A percentile compares a stretch with the other conserved stretches of the same genome.
phyloP scores from a whole-genome alignment of 108 stramenopile genomes.

The Pseudonitzschia multistriata region DNA sequence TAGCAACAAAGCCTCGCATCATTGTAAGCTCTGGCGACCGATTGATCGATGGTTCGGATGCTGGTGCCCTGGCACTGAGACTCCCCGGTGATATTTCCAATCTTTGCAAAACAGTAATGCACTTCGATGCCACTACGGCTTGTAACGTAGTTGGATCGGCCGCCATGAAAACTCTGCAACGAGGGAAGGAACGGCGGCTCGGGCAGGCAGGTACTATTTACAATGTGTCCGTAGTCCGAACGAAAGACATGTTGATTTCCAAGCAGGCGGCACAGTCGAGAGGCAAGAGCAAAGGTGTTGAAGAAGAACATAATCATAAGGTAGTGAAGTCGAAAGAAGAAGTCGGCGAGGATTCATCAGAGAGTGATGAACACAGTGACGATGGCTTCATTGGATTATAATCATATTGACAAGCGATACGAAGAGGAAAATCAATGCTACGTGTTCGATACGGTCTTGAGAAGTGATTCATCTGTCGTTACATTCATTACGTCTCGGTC shows the following conservation, averaged over 20 bases:
- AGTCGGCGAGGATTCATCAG: not conserved
- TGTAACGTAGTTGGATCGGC: constrained; percentile 11
- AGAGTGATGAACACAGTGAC: constrained; percentile 37
- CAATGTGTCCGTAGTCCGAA: constrained; percentile 20
- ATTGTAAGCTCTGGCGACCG: constrained; percentile 66
- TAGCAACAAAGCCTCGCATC: constrained; percentile 27
- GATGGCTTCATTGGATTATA: constrained; percentile 46
- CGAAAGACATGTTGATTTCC: constrained; percentile 28
- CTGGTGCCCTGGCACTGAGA: constrained; percentile 57
- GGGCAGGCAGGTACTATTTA: constrained; percentile 20
- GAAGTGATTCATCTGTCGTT: no score
- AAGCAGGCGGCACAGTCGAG: not conserved
- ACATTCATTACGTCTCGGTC: no score
- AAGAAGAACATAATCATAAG: not conserved
- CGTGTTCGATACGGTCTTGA: no score
- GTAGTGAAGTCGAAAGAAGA: not conserved
- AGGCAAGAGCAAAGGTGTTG: not conserved
- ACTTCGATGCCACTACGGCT: constrained; percentile 23
- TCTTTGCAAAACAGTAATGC: constrained; percentile 36
- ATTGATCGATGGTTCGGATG: constrained; percentile 50
- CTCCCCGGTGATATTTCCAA: constrained; percentile 53
- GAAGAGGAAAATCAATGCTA: no score
- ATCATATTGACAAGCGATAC: no score
- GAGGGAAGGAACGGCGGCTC: constrained; percentile 21
- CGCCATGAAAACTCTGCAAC: constrained; percentile 15